Percentiles rank a stretch among this genome's conserved stretches.
These are phyloP conservation scores for Ceratobasidium sp. DNA, from an alignment of 1,284 basidiomycete genomes.

Conservation along the genomic window DNA sequence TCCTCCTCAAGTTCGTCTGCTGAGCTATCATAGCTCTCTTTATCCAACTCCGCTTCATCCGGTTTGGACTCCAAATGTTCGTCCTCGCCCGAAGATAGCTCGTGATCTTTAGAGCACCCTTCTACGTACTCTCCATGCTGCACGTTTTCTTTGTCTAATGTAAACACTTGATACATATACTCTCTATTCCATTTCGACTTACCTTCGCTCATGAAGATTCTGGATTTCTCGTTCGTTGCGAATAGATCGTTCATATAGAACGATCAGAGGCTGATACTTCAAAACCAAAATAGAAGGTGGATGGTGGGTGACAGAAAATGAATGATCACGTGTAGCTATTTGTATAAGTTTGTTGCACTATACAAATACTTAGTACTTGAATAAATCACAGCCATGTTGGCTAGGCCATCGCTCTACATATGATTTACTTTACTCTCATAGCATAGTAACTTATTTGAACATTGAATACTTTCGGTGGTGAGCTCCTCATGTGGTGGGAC, in stretches of 20 bases:
- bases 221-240: too few relatives aligned
- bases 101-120: constrained; percentile 10
- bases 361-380: too few relatives aligned
- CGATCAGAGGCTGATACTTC: neutral
- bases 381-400: too few relatives aligned
- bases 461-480: too few relatives aligned
- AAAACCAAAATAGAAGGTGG: neutral
- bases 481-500: too few relatives aligned
- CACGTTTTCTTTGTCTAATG: neutral
- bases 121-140: neutral
- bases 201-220: too few relatives aligned
- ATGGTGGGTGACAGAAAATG: neutral
- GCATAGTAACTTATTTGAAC: too few relatives aligned
- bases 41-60: neutral
- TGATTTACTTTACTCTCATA: too few relatives aligned
- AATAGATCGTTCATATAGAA: neutral
- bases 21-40: neutral
- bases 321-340: neutral
- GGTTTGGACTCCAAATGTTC: neutral
- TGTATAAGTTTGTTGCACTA: too few relatives aligned
- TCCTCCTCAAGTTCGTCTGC: neutral
- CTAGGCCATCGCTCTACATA: too few relatives aligned
- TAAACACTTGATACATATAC: neutral
- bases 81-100: neutral
- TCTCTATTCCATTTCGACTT: neutral